Evolutionary conservation across 2,329 filamentous ascomycete genomes (phyloP).

Genomic region (Cryphonectria naterciae): DNA sequence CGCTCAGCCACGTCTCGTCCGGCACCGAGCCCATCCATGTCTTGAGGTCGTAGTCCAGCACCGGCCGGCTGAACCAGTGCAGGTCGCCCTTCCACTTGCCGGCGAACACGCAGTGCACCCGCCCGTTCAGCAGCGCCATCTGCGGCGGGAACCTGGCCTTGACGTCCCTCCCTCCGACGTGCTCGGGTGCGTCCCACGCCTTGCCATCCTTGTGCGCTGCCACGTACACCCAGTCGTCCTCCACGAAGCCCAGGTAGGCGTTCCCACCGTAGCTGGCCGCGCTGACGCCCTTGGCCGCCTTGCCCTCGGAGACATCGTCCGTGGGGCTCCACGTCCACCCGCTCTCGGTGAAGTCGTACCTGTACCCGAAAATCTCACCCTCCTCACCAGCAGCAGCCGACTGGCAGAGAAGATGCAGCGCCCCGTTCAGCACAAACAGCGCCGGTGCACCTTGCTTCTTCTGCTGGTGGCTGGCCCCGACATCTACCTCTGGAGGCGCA

Average conservation of each 20-base stretch:
- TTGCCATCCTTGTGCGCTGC: conserved; percentile 20
- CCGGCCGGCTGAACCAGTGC: conserved; percentile 41
- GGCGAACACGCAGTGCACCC: conserved; percentile 28
- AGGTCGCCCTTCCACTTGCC: conserved; percentile 37
- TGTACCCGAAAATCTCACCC: conserved; percentile 38
- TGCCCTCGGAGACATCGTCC: conserved; percentile 40
- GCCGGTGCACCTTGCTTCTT: conserved; percentile 38
- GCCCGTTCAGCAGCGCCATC: conserved; percentile 26
- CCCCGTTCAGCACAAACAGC: conserved; percentile 39
- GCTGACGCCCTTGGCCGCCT: conserved; percentile 23
- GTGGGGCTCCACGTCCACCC: conserved; percentile 40
- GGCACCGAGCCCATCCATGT: conserved; percentile 67
- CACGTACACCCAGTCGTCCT: conserved; percentile 23
- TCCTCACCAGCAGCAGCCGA: conserved; percentile 33
- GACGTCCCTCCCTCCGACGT: conserved; percentile 11
- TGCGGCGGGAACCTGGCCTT: conserved; percentile 23
- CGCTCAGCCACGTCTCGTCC: conserved; percentile 61
- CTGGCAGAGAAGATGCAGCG: conserved; percentile 39
- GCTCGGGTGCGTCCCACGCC: conserved; percentile 16
- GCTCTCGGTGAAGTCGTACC: conserved; percentile 36
- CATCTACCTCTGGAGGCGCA: conserved; percentile 24
- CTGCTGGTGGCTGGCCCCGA: not conserved
- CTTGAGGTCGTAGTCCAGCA: conserved; percentile 43
- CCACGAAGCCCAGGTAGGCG: conserved; percentile 26
- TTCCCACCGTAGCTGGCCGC: conserved; percentile 25